phyloP scores from a whole-genome alignment of 2,329 filamentous ascomycete species.

The Fusarium vanettenii region DNA sequence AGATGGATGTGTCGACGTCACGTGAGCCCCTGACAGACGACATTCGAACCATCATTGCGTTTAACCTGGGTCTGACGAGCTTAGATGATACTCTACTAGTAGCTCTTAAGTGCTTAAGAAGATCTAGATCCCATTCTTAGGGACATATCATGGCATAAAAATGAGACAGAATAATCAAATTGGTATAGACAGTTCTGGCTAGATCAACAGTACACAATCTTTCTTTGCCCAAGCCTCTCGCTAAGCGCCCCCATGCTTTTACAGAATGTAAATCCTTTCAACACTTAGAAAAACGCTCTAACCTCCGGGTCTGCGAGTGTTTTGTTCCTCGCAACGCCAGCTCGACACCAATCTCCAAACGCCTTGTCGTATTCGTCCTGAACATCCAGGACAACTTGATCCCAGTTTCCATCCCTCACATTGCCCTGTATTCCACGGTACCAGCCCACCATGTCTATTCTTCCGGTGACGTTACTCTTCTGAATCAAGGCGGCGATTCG shows the following conservation, averaged over 20 bases:
- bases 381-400: background rate
- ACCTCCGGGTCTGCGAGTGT: fast-evolving
- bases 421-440: conserved; percentile 23
- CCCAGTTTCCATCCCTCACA: background rate
- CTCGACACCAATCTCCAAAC: fast-evolving
- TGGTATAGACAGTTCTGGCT: background rate
- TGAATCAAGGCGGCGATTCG: background rate
- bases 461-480: background rate
- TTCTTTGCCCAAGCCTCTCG: background rate
- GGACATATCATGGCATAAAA: background rate
- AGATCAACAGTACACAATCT: background rate
- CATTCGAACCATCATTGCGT: background rate
- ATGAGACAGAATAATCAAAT: background rate
- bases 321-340: background rate
- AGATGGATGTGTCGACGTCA: background rate
- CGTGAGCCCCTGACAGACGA: background rate
- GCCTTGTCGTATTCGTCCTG: background rate
- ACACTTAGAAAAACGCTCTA: background rate
- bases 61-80: background rate
- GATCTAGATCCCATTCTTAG: background rate
- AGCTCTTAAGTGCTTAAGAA: background rate
- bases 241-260: background rate
- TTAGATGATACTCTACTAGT: background rate
- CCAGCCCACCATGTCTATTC: background rate
- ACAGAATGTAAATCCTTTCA: background rate